These are phyloP conservation scores for Podospora tetraspora DNA, from an alignment of 495 filamentous ascomycete species.

Conservation along the genomic window DNA sequence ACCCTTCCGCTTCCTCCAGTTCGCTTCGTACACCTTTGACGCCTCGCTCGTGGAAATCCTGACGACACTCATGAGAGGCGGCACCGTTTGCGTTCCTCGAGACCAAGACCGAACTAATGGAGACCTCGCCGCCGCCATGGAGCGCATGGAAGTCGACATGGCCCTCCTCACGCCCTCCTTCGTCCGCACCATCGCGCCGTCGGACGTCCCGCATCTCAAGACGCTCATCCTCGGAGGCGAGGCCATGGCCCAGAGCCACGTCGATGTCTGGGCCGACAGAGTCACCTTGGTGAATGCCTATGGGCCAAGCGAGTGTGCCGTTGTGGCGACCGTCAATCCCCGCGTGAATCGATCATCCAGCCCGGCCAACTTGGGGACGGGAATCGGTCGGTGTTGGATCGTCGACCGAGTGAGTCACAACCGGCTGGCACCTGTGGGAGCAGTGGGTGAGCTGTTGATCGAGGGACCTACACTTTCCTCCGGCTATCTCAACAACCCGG, in stretches of 20 bases:
- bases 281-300: slow-evolving; percentile 50
- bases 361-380: slow-evolving; percentile 20
- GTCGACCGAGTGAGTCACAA: slow-evolving; percentile 28
- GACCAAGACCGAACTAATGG: slow-evolving; percentile 26
- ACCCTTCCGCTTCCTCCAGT: slow-evolving; percentile 49
- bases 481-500: slow-evolving; percentile 20
- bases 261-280: slow-evolving; percentile 19
- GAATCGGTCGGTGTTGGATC: slow-evolving; percentile 25
- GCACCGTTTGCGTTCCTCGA: slow-evolving; percentile 31
- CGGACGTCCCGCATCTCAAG: slow-evolving; percentile 20
- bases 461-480: slow-evolving; percentile 37
- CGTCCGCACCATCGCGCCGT: slow-evolving; percentile 17
- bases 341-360: slow-evolving; percentile 10
- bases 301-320: slow-evolving; percentile 50
- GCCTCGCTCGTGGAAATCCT: slow-evolving; percentile 38
- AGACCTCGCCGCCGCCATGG: slow-evolving; percentile 29
- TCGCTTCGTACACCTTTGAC: slow-evolving; percentile 59
- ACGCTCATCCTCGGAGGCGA: slow-evolving; percentile 27
- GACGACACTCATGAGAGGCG: slow-evolving; percentile 10
- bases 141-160: slow-evolving; percentile 20
- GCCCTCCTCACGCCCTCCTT: slow-evolving; percentile 26
- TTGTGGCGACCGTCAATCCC: slow-evolving; percentile 32
- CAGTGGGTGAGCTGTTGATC: slow-evolving; percentile 44
- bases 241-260: slow-evolving; percentile 20
- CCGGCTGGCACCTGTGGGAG: slow-evolving; percentile 38